Evolutionary conservation across 805 yeast genomes (phyloP).

Genomic region (Ogataea thermomethanolica): DNA sequence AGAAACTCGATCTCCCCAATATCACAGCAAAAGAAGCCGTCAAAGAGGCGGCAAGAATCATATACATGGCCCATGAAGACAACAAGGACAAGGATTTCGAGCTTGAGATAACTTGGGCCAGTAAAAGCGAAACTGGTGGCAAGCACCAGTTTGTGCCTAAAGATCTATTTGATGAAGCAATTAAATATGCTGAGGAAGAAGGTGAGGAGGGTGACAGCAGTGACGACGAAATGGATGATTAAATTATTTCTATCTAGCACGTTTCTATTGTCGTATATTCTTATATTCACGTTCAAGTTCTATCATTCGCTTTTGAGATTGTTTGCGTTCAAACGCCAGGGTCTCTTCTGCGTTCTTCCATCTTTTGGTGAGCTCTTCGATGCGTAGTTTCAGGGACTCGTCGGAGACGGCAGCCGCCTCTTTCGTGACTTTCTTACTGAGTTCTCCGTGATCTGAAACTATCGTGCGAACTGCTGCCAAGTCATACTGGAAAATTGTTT

Average conservation of each 20-base stretch:
- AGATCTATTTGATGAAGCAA: slow-evolving; percentile 78
- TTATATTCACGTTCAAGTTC: slow-evolving; percentile 56
- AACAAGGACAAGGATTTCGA: slow-evolving; percentile 97
- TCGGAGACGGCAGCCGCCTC: slow-evolving; percentile 2
- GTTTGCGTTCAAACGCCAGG: slow-evolving; percentile 55
- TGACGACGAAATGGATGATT: slow-evolving; percentile 35
- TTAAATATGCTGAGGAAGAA: slow-evolving; percentile 76
- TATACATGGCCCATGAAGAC: slow-evolving; percentile 94
- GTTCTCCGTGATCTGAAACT: slow-evolving; percentile 49
- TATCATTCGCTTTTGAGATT: slow-evolving; percentile 47
- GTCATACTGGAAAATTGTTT: slow-evolving; percentile 40
- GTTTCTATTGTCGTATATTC: slow-evolving; percentile 8
- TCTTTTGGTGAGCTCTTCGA: slow-evolving; percentile 58
- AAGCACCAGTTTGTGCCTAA: slow-evolving; percentile 77
- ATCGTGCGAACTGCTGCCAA: slow-evolving; percentile 59
- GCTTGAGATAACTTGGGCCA: slow-evolving; percentile 88
- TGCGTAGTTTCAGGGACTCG: slow-evolving; percentile 38
- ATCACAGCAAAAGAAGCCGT: slow-evolving; percentile 79
- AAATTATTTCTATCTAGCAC: slow-evolving; percentile 2
- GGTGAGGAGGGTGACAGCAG: slow-evolving; percentile 54
- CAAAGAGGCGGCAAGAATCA: slow-evolving; percentile 89
- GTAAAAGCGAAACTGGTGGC: slow-evolving; percentile 72
- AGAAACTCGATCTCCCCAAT: slow-evolving; percentile 73
- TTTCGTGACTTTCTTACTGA: slow-evolving; percentile 9
- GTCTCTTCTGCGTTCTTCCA: slow-evolving; percentile 74